A percentile compares a stretch with the other conserved stretches of the same genome.
Evolutionary conservation across 768 basidiomycete genomes (phyloP).

Genomic region (Rhodosporidiobolus odoratus): DNA sequence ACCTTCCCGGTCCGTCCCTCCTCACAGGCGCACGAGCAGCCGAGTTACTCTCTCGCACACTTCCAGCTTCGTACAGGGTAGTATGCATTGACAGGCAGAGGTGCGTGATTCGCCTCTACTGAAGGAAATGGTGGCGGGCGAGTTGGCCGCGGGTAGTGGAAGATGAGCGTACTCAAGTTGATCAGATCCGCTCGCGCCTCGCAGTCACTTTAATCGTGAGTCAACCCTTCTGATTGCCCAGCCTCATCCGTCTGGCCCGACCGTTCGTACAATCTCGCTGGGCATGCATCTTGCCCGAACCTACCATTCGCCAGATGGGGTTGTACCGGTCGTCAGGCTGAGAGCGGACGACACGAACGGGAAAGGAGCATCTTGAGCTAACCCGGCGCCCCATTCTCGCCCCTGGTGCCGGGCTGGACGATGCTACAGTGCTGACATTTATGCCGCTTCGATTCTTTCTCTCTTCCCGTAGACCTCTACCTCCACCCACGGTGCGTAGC

Average conservation of each 20-base stretch:
- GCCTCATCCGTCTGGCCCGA: neutral
- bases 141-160: neutral
- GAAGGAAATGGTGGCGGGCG: too few relatives aligned
- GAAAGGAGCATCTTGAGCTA: neutral
- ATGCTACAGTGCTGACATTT: too few relatives aligned
- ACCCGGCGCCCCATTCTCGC: neutral
- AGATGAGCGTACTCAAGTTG: neutral
- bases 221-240: neutral
- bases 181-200: neutral
- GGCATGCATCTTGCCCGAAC: too few relatives aligned
- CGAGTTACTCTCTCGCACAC: conserved; percentile 31
- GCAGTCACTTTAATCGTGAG: conserved; percentile 41
- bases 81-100: conserved; percentile 41
- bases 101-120: conserved; percentile 5
- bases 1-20: neutral
- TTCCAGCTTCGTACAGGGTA: conserved; percentile 38
- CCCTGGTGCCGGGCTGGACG: too few relatives aligned
- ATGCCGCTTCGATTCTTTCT: neutral
- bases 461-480: conserved; percentile 37
- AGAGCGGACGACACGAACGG: neutral
- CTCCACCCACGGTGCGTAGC: conserved; percentile 34
- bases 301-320: neutral
- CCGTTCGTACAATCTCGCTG: too few relatives aligned
- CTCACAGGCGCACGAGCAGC: conserved; percentile 36
- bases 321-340: neutral